These are phyloP conservation scores for Fusarium sp. DNA, from an alignment of 2,329 filamentous ascomycete genomes.

Conservation along the genomic window DNA sequence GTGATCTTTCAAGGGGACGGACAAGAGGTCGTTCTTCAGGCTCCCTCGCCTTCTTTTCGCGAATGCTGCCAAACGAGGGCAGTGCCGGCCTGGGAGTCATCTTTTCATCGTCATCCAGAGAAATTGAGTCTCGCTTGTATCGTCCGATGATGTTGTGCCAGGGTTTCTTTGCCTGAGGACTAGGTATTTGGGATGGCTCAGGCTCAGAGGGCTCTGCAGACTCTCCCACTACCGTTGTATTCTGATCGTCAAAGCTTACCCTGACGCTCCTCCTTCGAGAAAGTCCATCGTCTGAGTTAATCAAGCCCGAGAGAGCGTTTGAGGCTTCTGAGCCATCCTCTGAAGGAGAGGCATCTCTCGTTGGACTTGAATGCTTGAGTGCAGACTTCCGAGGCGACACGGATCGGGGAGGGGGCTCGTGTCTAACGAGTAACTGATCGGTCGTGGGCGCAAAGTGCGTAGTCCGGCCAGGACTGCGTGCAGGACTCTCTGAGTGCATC, in stretches of 20 bases:
- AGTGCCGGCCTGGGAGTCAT: slow-evolving; percentile 82
- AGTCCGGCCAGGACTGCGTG: slow-evolving; percentile 73
- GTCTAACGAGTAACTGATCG: slow-evolving; percentile 68
- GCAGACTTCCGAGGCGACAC: slow-evolving; percentile 83
- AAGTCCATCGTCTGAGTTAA: slow-evolving; percentile 52
- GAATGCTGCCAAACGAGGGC: slow-evolving; percentile 80
- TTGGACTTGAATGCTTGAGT: slow-evolving; percentile 72
- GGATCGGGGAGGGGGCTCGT: slow-evolving; percentile 77
- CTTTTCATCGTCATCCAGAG: slow-evolving; percentile 71
- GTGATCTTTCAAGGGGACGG: slow-evolving; percentile 59
- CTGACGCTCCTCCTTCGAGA: slow-evolving; percentile 74
- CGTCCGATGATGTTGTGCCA: slow-evolving; percentile 66
- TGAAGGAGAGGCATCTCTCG: slow-evolving; percentile 64
- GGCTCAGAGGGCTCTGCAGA: slow-evolving; percentile 52
- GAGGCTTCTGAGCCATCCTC: slow-evolving; percentile 62
- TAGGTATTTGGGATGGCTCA: slow-evolving; percentile 55
- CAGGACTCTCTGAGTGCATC: slow-evolving; percentile 70
- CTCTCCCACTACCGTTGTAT: slow-evolving; percentile 66
- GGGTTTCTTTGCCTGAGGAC: slow-evolving; percentile 55
- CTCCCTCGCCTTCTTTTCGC: slow-evolving; percentile 69
- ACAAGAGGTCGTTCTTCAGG: slow-evolving; percentile 69
- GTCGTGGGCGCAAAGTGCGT: slow-evolving; percentile 74
- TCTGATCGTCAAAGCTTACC: slow-evolving; percentile 83
- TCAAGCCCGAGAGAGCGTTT: slow-evolving; percentile 42
- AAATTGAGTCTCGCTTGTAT: slow-evolving; percentile 59